Conservation (phyloP, 116 monocot species). For the Cymodocea nodosa region DNA sequence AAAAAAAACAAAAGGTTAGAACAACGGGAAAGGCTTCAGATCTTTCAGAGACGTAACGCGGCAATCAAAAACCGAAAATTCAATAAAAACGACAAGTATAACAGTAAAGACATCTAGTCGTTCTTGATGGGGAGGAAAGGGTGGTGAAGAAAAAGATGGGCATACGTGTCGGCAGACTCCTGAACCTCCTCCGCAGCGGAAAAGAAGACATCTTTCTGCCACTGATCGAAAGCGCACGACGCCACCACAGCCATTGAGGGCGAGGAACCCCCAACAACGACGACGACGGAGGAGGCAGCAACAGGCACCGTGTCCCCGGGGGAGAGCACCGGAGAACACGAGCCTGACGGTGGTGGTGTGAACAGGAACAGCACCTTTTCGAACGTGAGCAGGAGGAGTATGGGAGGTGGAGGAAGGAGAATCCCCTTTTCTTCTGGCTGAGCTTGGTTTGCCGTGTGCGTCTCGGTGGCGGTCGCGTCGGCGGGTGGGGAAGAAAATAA, state of each 20-base stretch:
- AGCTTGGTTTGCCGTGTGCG: background rate
- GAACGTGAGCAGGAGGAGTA: background rate
- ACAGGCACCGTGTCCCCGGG: background rate
- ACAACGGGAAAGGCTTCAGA: background rate
- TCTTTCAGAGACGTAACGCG: background rate
- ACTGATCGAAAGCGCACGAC: slow-evolving; percentile 33
- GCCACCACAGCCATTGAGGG: slow-evolving; percentile 15
- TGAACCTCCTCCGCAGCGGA: slow-evolving; percentile 56
- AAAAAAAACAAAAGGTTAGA: no score
- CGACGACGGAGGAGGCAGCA: background rate
- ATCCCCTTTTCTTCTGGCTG: no score
- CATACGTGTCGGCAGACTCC: slow-evolving; percentile 42
- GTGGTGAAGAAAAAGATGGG: background rate
- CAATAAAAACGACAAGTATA: no score
- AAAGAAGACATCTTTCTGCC: slow-evolving; percentile 61
- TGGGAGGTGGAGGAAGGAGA: background rate
- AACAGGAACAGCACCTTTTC: no score
- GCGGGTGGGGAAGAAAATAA: background rate
- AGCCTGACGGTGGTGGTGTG: background rate
- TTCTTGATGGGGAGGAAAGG: background rate
- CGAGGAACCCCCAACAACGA: background rate
- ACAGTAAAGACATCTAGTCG: no score
- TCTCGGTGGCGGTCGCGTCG: background rate
- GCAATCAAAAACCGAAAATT: background rate
- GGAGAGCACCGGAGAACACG: slow-evolving; percentile 1